Conservation (phyloP, 345 rosid species). For the Salix suchowensis region DNA sequence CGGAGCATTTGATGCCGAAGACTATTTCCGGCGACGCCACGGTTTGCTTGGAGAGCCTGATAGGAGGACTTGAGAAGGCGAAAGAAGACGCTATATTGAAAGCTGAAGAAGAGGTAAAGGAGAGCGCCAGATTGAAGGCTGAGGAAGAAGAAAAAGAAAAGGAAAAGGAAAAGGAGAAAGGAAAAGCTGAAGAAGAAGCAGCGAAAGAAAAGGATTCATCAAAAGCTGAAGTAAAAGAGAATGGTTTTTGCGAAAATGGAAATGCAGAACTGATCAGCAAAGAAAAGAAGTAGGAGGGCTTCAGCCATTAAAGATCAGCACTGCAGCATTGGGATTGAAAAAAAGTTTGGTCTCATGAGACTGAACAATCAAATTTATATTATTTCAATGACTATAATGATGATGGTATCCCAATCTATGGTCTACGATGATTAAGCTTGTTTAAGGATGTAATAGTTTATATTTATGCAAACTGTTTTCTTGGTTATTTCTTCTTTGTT, state of each 20-base stretch:
- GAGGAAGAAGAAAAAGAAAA: neutral
- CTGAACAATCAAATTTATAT: no score
- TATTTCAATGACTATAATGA: no score
- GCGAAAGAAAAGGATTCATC: neutral
- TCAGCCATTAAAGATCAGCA: neutral
- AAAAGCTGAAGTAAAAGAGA: no score
- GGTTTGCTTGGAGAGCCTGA: conserved; percentile 8
- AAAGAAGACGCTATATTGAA: conserved; percentile 2
- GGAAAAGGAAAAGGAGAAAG: neutral
- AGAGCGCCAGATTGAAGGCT: no score
- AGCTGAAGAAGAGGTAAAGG: conserved; percentile 4
- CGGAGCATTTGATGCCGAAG: conserved; percentile 19
- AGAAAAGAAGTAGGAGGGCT: neutral
- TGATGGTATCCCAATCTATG: no score
- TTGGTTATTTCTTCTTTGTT: no score
- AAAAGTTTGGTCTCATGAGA: no score
- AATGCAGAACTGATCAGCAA: no score
- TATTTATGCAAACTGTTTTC: no score
- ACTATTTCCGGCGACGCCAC: neutral
- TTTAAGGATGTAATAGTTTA: no score
- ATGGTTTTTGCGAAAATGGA: no score
- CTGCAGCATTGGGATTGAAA: neutral
- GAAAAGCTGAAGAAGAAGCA: neutral
- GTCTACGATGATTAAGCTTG: no score
- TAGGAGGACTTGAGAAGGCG: conserved; percentile 5